phyloP scores from a whole-genome alignment of 305 asterid genomes.

The Fraxinus dipetala region DNA sequence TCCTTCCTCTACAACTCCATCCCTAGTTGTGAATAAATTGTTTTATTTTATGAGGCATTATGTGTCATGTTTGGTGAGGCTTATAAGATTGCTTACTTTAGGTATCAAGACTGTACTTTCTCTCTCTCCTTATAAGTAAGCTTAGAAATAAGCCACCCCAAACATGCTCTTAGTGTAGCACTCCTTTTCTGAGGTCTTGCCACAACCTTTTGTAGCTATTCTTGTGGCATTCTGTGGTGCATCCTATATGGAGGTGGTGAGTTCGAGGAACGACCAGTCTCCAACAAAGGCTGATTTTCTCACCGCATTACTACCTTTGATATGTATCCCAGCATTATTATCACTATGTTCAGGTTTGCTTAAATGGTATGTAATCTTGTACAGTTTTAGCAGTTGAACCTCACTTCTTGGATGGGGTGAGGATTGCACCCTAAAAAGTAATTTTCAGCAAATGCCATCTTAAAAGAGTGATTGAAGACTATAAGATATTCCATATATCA shows the following conservation, averaged over 20 bases:
- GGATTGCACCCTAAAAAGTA: slow-evolving; percentile 11
- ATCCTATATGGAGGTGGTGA: slow-evolving; percentile 77
- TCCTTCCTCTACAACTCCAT: slow-evolving; percentile 1
- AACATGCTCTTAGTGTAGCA: neutral
- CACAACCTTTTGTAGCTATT: slow-evolving; percentile 49
- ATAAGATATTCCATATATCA: slow-evolving; percentile 20
- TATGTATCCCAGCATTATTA: slow-evolving; percentile 87
- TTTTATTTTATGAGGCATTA: slow-evolving; percentile 12
- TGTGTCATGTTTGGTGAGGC: neutral
- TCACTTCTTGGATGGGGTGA: slow-evolving; percentile 14
- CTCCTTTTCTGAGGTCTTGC: slow-evolving; percentile 28
- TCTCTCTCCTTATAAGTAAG: neutral
- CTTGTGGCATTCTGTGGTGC: slow-evolving; percentile 90
- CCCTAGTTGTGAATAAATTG: slow-evolving; percentile 4
- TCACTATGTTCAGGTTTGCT: slow-evolving; percentile 84
- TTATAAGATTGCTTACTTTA: neutral
- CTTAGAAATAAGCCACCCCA: neutral
- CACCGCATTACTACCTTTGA: slow-evolving; percentile 89
- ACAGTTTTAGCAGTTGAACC: slow-evolving; percentile 10
- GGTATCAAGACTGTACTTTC: neutral
- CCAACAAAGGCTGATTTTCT: slow-evolving; percentile 89
- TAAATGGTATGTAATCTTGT: slow-evolving; percentile 68
- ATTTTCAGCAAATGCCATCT: slow-evolving; percentile 8
- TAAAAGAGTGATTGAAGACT: slow-evolving; percentile 13
- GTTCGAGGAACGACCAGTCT: slow-evolving; percentile 70